Percentiles rank a stretch among this genome's conserved stretches.
Conservation (phyloP, 768 basidiomycete genomes). For the Fibroporia radiculosa region DNA sequence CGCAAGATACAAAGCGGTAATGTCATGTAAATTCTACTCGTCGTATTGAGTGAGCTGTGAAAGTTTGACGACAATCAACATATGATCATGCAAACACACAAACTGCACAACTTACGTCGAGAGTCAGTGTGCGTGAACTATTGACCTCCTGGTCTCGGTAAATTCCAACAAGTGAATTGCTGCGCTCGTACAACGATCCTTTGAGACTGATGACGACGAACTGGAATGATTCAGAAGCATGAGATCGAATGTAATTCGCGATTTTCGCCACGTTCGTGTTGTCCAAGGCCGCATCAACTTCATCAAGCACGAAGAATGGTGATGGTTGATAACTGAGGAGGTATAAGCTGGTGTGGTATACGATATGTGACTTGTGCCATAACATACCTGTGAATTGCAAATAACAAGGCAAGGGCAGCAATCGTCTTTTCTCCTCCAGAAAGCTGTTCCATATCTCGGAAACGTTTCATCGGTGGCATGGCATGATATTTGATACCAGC, state of each 20-base stretch:
- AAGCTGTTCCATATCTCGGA: constrained; percentile 97
- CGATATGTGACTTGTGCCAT: background rate
- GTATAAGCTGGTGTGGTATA: background rate
- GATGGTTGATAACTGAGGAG: constrained; percentile 80
- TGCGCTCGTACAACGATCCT: constrained; percentile 84
- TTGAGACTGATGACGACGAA: constrained; percentile 98
- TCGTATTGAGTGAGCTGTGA: constrained; percentile 52
- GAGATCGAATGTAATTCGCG: constrained; percentile 84
- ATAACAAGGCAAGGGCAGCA: constrained; percentile 91
- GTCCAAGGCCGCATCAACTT: constrained; percentile 95
- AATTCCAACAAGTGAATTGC: constrained; percentile 87
- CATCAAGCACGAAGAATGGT: constrained; percentile 97
- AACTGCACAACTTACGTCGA: constrained; percentile 57
- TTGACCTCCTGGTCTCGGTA: constrained; percentile 93
- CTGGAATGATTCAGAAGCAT: constrained; percentile 82
- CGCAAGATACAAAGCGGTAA: background rate
- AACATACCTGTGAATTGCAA: constrained; percentile 87
- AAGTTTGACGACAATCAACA: background rate
- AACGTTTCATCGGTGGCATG: constrained; percentile 99
- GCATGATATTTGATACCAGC: constrained; percentile 97
- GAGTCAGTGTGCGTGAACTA: constrained; percentile 83
- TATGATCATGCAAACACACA: background rate
- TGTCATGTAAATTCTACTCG: constrained; percentile 27
- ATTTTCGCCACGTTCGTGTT: constrained; percentile 98
- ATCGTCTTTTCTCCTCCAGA: constrained; percentile 99